Conservation (phyloP, 768 basidiomycete genomes). For the Boletus sp. region DNA sequence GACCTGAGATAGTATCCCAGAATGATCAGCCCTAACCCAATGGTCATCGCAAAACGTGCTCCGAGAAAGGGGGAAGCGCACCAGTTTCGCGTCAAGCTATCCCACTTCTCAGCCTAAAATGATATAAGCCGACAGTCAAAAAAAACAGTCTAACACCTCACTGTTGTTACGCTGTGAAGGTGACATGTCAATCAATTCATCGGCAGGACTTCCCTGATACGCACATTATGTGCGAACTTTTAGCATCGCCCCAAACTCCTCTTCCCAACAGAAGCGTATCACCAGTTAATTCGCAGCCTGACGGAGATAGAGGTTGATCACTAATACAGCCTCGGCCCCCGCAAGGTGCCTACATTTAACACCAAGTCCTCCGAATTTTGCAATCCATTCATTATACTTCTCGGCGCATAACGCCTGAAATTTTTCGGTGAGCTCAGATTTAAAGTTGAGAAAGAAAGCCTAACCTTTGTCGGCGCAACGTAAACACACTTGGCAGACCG, state of each 20-base stretch:
- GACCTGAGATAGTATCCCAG: slow-evolving; percentile 65
- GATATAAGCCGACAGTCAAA: background rate
- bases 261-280: slow-evolving; percentile 72
- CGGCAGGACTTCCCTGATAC: slow-evolving; percentile 18
- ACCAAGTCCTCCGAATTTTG: slow-evolving; percentile 73
- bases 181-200: background rate
- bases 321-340: background rate
- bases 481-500: slow-evolving; percentile 74
- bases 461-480: slow-evolving; percentile 88
- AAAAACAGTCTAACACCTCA: slow-evolving; percentile 29
- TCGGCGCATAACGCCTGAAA: slow-evolving; percentile 83
- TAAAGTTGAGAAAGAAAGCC: background rate
- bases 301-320: background rate
- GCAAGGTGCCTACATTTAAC: slow-evolving; percentile 57
- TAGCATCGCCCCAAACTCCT: slow-evolving; percentile 70
- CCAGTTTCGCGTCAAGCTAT: slow-evolving; percentile 89
- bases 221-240: slow-evolving; percentile 76
- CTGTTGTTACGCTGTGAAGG: slow-evolving; percentile 67
- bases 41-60: slow-evolving; percentile 2
- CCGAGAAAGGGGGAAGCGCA: slow-evolving; percentile 39
- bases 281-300: slow-evolving; percentile 89
- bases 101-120: slow-evolving; percentile 90
- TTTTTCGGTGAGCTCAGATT: background rate
- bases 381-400: slow-evolving; percentile 76
- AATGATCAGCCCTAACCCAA: slow-evolving; percentile 52